Conservation (phyloP, 2,329 filamentous ascomycete species). For the Teratosphaeria destructans region DNA sequence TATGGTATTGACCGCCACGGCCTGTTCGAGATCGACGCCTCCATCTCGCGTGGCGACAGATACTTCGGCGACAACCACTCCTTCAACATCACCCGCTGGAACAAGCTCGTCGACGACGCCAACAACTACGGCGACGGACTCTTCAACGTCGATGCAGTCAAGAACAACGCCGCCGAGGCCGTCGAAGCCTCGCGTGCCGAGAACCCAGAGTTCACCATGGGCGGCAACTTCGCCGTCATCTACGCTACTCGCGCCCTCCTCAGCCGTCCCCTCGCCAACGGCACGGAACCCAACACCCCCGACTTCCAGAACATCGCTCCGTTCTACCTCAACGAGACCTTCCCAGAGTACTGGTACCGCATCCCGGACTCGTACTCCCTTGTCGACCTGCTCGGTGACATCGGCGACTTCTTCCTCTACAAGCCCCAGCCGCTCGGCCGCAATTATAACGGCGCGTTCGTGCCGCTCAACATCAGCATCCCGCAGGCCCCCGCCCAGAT, state of each 20-base stretch:
- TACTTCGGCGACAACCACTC: constrained; percentile 19
- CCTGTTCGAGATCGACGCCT: constrained; percentile 17
- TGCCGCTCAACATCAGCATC: constrained; percentile 8
- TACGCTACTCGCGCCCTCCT: constrained; percentile 10
- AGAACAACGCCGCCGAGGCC: constrained; percentile 8
- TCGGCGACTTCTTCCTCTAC: constrained; percentile 10
- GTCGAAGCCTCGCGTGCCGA: constrained; percentile 7
- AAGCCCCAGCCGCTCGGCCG: constrained; percentile 4
- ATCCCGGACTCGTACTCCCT: constrained; percentile 11
- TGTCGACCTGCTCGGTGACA: constrained; percentile 11
- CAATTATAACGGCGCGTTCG: constrained; percentile 9
- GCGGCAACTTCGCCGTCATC: constrained; percentile 10
- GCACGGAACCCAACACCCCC: constrained; percentile 11
- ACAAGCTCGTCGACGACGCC: constrained; percentile 9
- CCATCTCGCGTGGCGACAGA: constrained; percentile 16
- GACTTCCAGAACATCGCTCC: constrained; percentile 17
- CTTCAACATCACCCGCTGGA: constrained; percentile 14
- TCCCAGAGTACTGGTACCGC: constrained; percentile 15
- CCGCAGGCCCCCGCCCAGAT: constrained; percentile 5
- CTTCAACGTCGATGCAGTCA: constrained; percentile 12
- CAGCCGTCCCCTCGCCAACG: constrained; percentile 13
- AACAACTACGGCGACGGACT: constrained; percentile 10
- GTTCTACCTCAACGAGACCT: constrained; percentile 21
- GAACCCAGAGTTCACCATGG: constrained; percentile 11
- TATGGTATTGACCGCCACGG: constrained; percentile 17